These are phyloP conservation scores for Fraxinus xanthoxyloides DNA, from an alignment of 305 asterid genomes.

Conservation along the genomic window DNA sequence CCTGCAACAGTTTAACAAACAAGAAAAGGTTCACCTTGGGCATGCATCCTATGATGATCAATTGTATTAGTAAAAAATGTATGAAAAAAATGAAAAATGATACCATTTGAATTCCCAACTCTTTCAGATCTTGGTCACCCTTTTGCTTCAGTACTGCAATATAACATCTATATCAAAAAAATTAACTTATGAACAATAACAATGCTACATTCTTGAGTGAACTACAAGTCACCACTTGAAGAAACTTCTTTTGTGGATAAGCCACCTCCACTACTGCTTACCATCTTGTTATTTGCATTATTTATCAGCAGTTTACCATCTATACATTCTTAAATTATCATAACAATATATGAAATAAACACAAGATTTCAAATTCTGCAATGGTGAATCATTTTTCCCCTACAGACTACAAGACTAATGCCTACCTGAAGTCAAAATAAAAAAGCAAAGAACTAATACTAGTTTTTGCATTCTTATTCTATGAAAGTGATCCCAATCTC, in stretches of 20 bases:
- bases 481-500: constrained; percentile 37
- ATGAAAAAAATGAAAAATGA: background rate
- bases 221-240: background rate
- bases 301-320: background rate
- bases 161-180: background rate
- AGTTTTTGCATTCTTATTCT: background rate
- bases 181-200: background rate
- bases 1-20: background rate
- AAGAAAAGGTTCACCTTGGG: background rate
- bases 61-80: background rate
- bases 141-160: constrained; percentile 62
- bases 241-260: background rate
- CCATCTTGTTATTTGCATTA: background rate
- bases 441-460: background rate
- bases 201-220: background rate
- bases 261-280: background rate
- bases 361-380: background rate
- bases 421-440: background rate
- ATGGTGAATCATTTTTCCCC: background rate
- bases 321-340: background rate
- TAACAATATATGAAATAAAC: background rate
- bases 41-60: background rate
- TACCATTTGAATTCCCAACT: constrained; percentile 77
- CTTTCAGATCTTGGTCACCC: constrained; percentile 66
- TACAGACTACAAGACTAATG: background rate